Conservation (phyloP, 1,139 yeast species). For the Debaryomyces psychrophilus region DNA sequence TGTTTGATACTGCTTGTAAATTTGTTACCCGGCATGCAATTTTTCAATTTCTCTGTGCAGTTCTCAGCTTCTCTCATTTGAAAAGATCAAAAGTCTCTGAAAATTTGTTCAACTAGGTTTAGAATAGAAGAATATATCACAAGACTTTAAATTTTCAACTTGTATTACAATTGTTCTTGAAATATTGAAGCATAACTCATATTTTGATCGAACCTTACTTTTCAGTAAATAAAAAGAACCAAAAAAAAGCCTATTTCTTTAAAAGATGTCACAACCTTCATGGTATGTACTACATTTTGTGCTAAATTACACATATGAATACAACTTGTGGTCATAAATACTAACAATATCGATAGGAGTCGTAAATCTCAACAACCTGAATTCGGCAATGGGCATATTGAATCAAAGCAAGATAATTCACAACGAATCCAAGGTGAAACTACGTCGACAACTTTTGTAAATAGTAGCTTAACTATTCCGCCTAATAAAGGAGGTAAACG, state of each 20-base stretch:
- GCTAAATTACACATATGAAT: neutral
- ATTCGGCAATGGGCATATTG: slow-evolving; percentile 8
- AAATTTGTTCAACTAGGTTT: slow-evolving; percentile 5
- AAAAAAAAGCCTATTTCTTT: slow-evolving; percentile 1
- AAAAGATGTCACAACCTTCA: slow-evolving; percentile 20
- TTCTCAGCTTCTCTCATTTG: slow-evolving; percentile 1
- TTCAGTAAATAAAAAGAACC: neutral
- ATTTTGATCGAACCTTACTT: neutral
- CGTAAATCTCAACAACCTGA: slow-evolving; percentile 15
- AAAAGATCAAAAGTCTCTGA: slow-evolving; percentile 6
- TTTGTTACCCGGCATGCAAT: slow-evolving; percentile 4
- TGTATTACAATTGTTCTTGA: slow-evolving; percentile 8
- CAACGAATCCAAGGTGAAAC: neutral
- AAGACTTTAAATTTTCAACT: neutral
- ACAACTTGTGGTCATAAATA: neutral
- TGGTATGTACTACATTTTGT: slow-evolving; percentile 19
- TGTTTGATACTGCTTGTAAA: neutral
- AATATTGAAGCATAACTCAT: neutral
- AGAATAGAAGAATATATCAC: slow-evolving; percentile 1
- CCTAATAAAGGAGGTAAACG: slow-evolving; percentile 40
- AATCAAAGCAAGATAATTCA: slow-evolving; percentile 3
- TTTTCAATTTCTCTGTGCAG: neutral
- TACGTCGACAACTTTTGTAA: neutral
- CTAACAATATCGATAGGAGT: slow-evolving; percentile 13
- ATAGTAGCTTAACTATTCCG: slow-evolving; percentile 29